phyloP scores from a whole-genome alignment of 2,329 filamentous ascomycete species.

The Diaporthe sp. region DNA sequence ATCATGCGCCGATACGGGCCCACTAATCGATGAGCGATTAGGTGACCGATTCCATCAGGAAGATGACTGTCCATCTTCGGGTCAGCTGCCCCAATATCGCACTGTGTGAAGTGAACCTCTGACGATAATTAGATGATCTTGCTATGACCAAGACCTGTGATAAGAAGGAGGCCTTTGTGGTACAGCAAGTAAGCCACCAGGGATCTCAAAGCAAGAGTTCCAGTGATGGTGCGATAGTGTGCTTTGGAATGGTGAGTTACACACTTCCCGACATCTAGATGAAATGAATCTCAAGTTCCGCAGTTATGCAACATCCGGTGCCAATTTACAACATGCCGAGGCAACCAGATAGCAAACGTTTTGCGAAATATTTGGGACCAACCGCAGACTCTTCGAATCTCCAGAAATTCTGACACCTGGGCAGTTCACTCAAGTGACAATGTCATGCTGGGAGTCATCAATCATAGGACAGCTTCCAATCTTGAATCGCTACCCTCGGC shows the following conservation, averaged over 20 bases:
- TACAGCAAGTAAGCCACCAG: background rate
- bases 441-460: background rate
- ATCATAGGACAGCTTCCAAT: background rate
- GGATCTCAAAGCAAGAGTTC: background rate
- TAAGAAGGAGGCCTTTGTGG: background rate
- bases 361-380: background rate
- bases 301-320: background rate
- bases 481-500: background rate
- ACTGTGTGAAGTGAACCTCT: background rate
- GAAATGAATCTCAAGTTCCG: background rate
- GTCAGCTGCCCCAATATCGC: background rate
- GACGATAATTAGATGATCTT: background rate
- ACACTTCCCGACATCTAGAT: background rate
- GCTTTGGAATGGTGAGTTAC: constrained; percentile 7
- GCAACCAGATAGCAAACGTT: constrained; percentile 5
- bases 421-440: background rate
- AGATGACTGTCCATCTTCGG: background rate
- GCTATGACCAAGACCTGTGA: background rate
- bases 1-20: background rate
- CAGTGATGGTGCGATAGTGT: background rate
- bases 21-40: background rate
- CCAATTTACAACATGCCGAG: constrained; percentile 5
- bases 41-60: background rate
- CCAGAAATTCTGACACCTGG: background rate
- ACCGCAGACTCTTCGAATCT: background rate